Conservation (phyloP, 257 asterid species). For the Forsythia viridissima region DNA sequence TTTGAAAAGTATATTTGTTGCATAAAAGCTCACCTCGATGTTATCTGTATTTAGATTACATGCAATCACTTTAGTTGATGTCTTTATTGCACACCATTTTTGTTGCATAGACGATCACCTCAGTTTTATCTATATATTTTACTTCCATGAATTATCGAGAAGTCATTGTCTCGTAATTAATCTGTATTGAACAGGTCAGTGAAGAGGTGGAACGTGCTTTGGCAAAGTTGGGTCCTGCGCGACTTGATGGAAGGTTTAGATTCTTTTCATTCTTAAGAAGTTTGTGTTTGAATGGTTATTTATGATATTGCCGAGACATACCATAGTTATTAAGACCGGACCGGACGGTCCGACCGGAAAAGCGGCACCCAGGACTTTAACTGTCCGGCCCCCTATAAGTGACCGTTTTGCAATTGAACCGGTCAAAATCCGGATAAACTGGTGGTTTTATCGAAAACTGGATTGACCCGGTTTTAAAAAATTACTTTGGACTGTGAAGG, state of each 20-base stretch:
- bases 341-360: neutral
- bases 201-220: conserved; percentile 98
- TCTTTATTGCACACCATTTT: neutral
- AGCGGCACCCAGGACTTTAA: neutral
- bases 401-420: neutral
- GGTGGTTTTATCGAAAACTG: neutral
- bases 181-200: conserved; percentile 70
- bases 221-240: conserved; percentile 92
- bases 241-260: conserved; percentile 72
- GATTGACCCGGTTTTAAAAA: neutral
- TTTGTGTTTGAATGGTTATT: conserved; percentile 1
- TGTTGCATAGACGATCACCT: neutral
- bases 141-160: neutral
- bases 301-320: conserved; percentile 3
- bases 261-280: neutral
- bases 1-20: neutral
- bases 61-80: neutral
- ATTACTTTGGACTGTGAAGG: neutral
- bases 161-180: neutral
- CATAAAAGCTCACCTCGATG: neutral
- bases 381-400: neutral
- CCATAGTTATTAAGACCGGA: neutral
- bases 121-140: neutral
- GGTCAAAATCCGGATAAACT: neutral
- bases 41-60: neutral